Evolutionary conservation across 179 eudicot genomes (phyloP).

Genomic region (Carnegiea gigantea): DNA sequence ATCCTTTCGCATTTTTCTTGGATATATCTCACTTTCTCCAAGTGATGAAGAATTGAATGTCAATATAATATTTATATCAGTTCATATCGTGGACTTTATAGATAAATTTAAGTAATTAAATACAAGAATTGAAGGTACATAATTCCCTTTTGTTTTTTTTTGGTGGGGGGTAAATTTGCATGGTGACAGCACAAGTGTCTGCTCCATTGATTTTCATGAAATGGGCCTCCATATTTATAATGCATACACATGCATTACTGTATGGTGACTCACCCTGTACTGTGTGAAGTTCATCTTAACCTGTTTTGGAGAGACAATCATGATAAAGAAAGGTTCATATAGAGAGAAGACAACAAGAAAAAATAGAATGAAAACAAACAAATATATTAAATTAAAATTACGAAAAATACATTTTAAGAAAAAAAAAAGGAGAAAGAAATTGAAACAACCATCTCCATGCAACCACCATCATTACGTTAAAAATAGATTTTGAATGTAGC

Average conservation of each 20-base stretch:
- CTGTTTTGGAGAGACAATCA: not conserved
- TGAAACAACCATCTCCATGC: not conserved
- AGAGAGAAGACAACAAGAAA: not conserved
- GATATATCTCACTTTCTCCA: too few species aligned
- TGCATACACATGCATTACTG: not conserved
- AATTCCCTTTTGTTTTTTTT: too few species aligned
- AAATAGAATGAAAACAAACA: not conserved
- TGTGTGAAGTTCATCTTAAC: not conserved
- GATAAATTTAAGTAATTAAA: too few species aligned
- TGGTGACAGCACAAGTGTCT: not conserved
- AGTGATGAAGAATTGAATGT: too few species aligned
- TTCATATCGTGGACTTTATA: too few species aligned
- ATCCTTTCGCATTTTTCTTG: too few species aligned
- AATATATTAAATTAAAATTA: not conserved
- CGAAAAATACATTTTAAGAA: not conserved
- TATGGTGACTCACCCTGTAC: too few species aligned
- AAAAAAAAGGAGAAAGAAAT: not conserved
- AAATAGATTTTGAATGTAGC: not conserved
- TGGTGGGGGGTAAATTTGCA: not conserved
- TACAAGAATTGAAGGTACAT: too few species aligned
- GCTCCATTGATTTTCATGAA: not conserved
- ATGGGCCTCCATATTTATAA: not conserved
- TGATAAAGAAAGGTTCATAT: not conserved
- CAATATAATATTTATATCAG: too few species aligned
- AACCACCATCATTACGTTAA: not conserved